Evolutionary conservation across 2,329 filamentous ascomycete genomes (phyloP), one percentile per base, ranked within the genome.

Genomic region (Colletotrichum sp.): DNA sequence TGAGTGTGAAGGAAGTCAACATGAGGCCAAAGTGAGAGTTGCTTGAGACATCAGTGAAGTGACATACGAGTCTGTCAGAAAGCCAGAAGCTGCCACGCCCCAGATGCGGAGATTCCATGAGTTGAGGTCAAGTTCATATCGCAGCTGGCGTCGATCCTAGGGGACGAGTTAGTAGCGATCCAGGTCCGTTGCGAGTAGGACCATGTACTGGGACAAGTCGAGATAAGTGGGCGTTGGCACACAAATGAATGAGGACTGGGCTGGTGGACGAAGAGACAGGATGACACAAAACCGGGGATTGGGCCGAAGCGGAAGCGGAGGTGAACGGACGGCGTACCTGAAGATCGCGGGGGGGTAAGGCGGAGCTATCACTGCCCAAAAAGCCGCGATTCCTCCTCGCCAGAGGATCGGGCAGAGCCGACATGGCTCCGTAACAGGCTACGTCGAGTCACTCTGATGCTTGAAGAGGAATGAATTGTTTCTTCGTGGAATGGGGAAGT

Each of bases 21-120:
- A 51, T 13, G 43, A 51, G 43, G n/a, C 21, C 43, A 24, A 21
- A 51, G n/a, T 29, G 21, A 58, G 27, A 31, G 31, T 61, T 61
- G 21, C 31, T 34, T 27, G n/a, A 18, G 47, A 59, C 33, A 59
- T 31, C 31, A 27, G 66, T n/a, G 64, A n/a, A 43, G 33, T 18
- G 68, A 81, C 86, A 69, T 79, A 88, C 86, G 87, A 89, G 76
- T 89, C 87, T 36, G 87, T 89, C 27, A 89, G 81, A 74, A 89
- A 89, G 11, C 87, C 87, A 0, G 87, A 89, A 59, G 87, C 87
- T n/a, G 87, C 87, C 34, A 89, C 87, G 4, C 85, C 87, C 87
- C 87, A 89, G 57, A 89, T 89, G 55, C 87, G 84, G 65, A 89
- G 79, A 77, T 89, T 89, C 87, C 87, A 89, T 2, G 86, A 86